Evolutionary conservation across 192 early-diverging fungal genomes (phyloP), one percentile per base, ranked within the genome.

Genomic region (Gryganskiella cystojenkinii): DNA sequence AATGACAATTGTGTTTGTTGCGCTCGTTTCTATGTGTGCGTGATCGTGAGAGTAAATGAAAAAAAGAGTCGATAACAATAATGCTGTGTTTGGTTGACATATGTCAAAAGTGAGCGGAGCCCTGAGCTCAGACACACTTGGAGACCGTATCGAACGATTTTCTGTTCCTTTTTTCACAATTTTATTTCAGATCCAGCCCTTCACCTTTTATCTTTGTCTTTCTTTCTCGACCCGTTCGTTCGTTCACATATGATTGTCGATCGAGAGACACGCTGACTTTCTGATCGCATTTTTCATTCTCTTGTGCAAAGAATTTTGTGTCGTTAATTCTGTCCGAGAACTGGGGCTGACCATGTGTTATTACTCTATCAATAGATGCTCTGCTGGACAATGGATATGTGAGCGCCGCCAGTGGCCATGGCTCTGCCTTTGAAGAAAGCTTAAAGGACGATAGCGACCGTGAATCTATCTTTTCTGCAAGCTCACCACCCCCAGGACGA

Each of bases 381-480:
- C 60, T 57, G 19, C 65, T 78, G 3, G 80, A 79, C 35, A 87
- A 85, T 40, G 90, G 89, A 8, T 92, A 92, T 69, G 91, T 89
- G 53, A 91, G 90, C 64, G 92, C 89, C 4, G 87, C 85, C 52
- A 89, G 86, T 78, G 89, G 86, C 19, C 84, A 87, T 67, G 86
- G 86, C 58, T 80, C 81, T n/a, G 86, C 87, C 33, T 83, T 83
- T 40, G 82, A 80, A 17, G 74, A 64, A 56, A 66, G 70, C 44
- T 14, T 78, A n/a, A 71, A 73, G 34, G 70, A 68, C 22, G 64
- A 81, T 33, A 74, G 67, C 42, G 85, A 83, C 45, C 71, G 66
- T 28, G 81, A 85, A 40, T 78, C 67, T 10, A 78, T 84, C n/a
- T 49, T 66, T 25, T 80, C 79, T 1, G 53, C 34, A 33, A 60